phyloP scores from a whole-genome alignment of 352 stramenopile genomes.

The Globisporangium parvum region DNA sequence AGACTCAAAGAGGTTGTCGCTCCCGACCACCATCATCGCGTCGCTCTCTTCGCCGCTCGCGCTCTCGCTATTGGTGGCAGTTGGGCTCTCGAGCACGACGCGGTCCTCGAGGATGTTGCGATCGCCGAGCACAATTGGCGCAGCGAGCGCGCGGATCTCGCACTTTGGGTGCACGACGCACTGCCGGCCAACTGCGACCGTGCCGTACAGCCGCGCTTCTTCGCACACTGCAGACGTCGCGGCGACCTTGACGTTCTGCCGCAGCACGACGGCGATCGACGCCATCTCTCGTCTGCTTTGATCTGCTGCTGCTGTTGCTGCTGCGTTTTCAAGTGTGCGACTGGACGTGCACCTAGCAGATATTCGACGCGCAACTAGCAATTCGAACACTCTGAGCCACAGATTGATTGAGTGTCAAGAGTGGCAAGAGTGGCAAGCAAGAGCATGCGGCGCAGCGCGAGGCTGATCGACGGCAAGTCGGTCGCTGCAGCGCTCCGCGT shows the following conservation, averaged over 20 bases:
- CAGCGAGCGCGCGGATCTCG: conserved; percentile 24
- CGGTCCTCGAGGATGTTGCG: conserved; percentile 71
- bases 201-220: conserved; percentile 35
- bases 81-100: conserved; percentile 28
- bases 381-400: not conserved
- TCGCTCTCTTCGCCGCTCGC: not conserved
- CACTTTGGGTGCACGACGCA: conserved; percentile 48
- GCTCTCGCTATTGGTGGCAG: not conserved
- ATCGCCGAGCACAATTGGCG: conserved; percentile 49
- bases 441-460: conserved; percentile 20
- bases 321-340: no score
- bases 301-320: no score
- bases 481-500: conserved; percentile 57
- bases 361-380: not conserved
- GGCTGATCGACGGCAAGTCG: conserved; percentile 67
- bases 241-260: conserved; percentile 20
- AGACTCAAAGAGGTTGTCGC: conserved; percentile 75
- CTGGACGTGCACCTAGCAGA: no score
- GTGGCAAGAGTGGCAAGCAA: no score
- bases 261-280: not conserved
- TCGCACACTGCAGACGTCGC: conserved; percentile 39
- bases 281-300: not conserved
- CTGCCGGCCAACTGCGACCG: conserved; percentile 30
- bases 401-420: not conserved
- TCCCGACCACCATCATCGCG: conserved; percentile 45